Evolutionary conservation across 345 rosid species (phyloP), one percentile per base, ranked within the genome.

Genomic region (Excoecaria agallocha): DNA sequence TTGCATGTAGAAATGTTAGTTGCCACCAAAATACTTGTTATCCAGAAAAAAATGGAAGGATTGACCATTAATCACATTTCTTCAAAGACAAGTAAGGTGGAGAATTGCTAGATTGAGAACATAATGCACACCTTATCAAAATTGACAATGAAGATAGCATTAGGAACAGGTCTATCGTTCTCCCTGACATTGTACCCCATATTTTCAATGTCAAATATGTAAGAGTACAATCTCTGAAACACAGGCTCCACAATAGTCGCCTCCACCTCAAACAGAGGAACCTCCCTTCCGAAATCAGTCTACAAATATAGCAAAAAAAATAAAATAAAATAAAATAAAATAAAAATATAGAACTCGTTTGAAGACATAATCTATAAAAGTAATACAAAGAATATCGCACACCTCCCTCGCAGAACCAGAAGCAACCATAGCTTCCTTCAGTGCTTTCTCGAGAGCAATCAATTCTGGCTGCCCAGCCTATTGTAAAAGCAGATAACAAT

Each of bases 401-500:
- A 93, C 99, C 93, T 95, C 99, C 70, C 97, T 86, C 15, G 98
- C 96, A 78, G 83, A 81, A 73, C 96, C 98, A 59, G 99, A 91
- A 76, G 88, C 83, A 84, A 89, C 86, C 96, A 91, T 87, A 76
- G 92, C 88, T 75, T 85, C 93, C 81, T 90, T 91, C 81, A 90
- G 68, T 55, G 93, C 88, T 83, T 91, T 93, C 86, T 95, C 99
- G 68, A 91, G 89, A 5, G 91, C 94, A 74, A 95, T 86, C 82
- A 95, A 63, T 78, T 95, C 99, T 0, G 92, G 90, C 78, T 91
- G 94, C 43, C 93, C 99, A 74, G 85, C 92, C 99, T 95, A 75
- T 60, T 54, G 49, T 38, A 50, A 71, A 38, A 78, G 72, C 74
- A 70, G 45, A 41, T 17, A 45, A 48, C 57, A 4, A 24, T 19